A percentile compares a stretch with the other conserved stretches of the same genome.
Conservation (phyloP, 345 rosid species). For the Camelina neglecta region DNA sequence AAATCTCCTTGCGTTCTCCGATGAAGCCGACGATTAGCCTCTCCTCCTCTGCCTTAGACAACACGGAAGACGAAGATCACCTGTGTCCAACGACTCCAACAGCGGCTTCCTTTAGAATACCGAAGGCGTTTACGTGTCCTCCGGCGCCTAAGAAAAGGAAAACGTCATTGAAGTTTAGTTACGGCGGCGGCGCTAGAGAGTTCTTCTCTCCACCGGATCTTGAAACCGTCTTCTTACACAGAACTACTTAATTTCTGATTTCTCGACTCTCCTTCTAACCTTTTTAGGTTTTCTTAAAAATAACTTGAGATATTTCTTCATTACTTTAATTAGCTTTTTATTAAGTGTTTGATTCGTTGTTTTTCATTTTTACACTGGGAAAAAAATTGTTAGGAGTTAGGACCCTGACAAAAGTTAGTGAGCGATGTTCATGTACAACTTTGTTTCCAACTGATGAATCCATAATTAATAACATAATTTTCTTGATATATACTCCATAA, state of each 20-base stretch:
- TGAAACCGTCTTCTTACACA: slow-evolving; percentile 28
- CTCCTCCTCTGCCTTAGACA: neutral
- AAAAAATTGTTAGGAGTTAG: neutral
- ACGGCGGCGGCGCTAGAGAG: slow-evolving; percentile 25
- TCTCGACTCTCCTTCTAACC: neutral
- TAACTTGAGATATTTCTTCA: neutral
- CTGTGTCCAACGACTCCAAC: slow-evolving; percentile 37
- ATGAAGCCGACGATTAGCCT: slow-evolving; percentile 16
- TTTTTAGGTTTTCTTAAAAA: neutral
- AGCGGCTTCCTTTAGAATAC: slow-evolving; percentile 21
- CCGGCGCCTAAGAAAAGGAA: slow-evolving; percentile 42
- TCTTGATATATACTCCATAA: too few relatives aligned
- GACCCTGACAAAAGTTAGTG: neutral
- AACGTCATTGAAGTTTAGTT: slow-evolving; percentile 22
- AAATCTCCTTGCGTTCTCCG: slow-evolving; percentile 11
- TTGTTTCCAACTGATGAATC: neutral
- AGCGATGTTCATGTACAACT: too few relatives aligned
- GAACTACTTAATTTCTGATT: slow-evolving; percentile 6
- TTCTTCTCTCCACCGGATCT: slow-evolving; percentile 45
- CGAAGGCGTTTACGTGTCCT: slow-evolving; percentile 29
- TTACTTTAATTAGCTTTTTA: neutral
- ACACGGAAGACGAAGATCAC: slow-evolving; percentile 20
- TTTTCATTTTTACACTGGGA: neutral
- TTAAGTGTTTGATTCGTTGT: neutral
- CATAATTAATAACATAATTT: neutral